Conservation (phyloP, 441 rosid genomes). For the Eutrema salsugineum region DNA sequence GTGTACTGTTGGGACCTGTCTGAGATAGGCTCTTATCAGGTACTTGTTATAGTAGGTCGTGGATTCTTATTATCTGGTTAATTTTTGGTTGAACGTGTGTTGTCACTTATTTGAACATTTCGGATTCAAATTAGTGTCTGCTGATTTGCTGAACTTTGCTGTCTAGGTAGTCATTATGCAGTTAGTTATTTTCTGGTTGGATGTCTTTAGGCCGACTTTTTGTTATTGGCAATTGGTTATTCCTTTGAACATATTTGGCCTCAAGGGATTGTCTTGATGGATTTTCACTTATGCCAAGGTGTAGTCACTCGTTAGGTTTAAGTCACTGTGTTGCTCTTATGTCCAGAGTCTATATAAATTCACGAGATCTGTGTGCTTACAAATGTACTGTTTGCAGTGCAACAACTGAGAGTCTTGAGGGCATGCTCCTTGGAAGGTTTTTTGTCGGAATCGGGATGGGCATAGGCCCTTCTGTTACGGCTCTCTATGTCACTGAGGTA, state of each 20-base stretch:
- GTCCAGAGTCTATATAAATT: background rate
- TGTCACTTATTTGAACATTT: background rate
- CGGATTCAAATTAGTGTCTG: background rate
- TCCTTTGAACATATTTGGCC: background rate
- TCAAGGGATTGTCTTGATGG: background rate
- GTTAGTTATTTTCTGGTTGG: background rate
- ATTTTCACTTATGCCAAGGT: background rate
- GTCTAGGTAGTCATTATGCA: slow-evolving; percentile 3
- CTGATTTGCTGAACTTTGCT: background rate
- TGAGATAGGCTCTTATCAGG: background rate
- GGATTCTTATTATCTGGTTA: background rate
- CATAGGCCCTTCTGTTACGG: slow-evolving; percentile 67
- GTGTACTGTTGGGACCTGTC: background rate
- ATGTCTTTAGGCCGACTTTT: background rate
- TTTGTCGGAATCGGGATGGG: slow-evolving; percentile 82
- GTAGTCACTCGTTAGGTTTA: background rate
- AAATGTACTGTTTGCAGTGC: slow-evolving; percentile 51
- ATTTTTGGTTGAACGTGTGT: background rate
- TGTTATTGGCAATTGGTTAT: slow-evolving; percentile 1
- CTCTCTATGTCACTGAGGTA: slow-evolving; percentile 85
- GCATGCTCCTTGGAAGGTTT: slow-evolving; percentile 73
- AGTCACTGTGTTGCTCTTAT: background rate
- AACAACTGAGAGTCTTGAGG: slow-evolving; percentile 54
- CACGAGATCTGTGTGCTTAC: slow-evolving; percentile 20
- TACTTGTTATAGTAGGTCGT: background rate